Base-by-base conservation (phyloP, 164 flowering plant genomes). In the Paratinospora sagittata region DNA sequence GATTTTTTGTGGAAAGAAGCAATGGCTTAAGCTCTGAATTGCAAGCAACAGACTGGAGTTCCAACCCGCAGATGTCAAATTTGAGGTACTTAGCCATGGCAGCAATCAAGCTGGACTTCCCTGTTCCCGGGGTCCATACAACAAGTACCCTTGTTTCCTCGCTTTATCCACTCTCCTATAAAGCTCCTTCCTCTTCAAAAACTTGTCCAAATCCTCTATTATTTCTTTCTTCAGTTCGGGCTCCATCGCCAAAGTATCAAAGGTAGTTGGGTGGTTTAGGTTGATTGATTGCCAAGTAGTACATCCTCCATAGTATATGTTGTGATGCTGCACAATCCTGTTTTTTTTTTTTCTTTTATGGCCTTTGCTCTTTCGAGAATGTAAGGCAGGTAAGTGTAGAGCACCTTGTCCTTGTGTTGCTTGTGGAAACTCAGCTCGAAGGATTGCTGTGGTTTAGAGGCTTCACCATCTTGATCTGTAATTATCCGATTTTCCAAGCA, bases 61-160 rank as follows among this genome's bases (percentile, higher is more conserved):
- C 93, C 82, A 90, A 70, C 37, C 85, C 93, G 69, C 85, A 88
- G 6, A 89, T 75, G 73, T 87, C 84, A 57, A 82, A 88, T 63
- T 80, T 84, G 7, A 90, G 82, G 47, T 86, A 82, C 71, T 90
- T 90, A 21, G 92, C 90, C 84, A 90, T 85, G 45, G 91, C 89
- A 10, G 90, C 96, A 3, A 90, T 81, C 83, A 88, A 78, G n/a
- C n/a, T n/a, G 70, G 92, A 87, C 67, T 90, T 88, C 19, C 93
- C 93, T 0, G 90, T 90, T 0, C 96, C 90, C 0, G 92, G 90
- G 92, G 95, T 6, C 90, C 95, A 64, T 82, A 80, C 49, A 90
- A 73, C 79, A 90, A 73, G 27, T 88, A 90, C 75, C 92, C 92
- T 0, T 89, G 78, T 73, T 87, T 90, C 95, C 92, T 85, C 30